Base-by-base conservation (phyloP, 345 rosid genomes). In the Carallia brachiata region DNA sequence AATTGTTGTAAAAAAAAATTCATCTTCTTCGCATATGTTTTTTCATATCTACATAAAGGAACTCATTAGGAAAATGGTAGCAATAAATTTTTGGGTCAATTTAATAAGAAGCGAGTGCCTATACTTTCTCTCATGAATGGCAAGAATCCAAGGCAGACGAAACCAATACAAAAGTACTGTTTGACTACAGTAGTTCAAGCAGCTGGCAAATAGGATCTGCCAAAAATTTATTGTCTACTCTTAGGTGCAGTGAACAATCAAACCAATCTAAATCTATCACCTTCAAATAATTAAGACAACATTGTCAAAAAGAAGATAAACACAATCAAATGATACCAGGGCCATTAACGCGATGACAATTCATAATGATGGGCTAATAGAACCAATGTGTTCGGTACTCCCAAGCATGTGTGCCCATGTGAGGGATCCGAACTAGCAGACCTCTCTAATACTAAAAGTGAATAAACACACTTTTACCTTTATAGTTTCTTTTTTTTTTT, bases 321-420 rank as follows among this genome's bases (percentile, higher is more conserved):
- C 7, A 18, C 4, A 8, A 31, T 31, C 31, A 34, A 10, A 53
- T 8, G 31, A 10, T 53, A 10, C 48, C 48, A 0, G 17, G 50
- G 17, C 5, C 0, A 10, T 44, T 44, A 44, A 10, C 48, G 50
- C 2, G 15, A 44, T 44, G 4, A 12, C 10, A 44, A 10, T 44
- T 44, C 48, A 3, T 10, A 10, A 30, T 40, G 61, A 17, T 30
- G 31, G 66, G 66, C 16, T 23, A 12, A 3, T 23, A 31, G 44
- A 10, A 37, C 52, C 47, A 36, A 2, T 15, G 36, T 36, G 53
- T 44, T 50, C 52, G 36, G 28, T n/a, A 13, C 36, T 47, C 50
- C 27, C 58, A 16, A 48, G 50, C 75, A 34, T 54, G 67, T 70
- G 67, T 62, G 62, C 37, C 67, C 67, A 63, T 36, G 65, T 47